Conservation (phyloP, 2,329 filamentous ascomycete species). For the Fusarium mundagurra region DNA sequence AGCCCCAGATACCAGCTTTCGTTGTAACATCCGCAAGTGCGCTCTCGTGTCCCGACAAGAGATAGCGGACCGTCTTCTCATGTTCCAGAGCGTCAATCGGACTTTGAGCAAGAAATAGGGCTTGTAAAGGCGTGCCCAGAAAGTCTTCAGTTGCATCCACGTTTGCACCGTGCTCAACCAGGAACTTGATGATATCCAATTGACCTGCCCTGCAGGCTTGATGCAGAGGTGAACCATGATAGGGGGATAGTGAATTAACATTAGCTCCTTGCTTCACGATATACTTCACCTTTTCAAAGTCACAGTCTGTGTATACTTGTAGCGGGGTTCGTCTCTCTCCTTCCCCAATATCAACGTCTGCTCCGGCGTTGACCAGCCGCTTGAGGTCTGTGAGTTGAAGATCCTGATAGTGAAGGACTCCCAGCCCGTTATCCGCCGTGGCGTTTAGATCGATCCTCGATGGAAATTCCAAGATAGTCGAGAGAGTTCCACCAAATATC, state of each 20-base stretch:
- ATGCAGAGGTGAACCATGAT: not conserved
- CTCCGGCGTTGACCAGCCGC: not conserved
- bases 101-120: rapidly evolving
- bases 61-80: not conserved
- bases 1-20: not conserved
- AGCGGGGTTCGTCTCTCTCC: not conserved
- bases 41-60: not conserved
- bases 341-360: not conserved
- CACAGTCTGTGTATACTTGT: not conserved
- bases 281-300: not conserved
- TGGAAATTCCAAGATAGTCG: not conserved
- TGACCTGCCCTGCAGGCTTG: not conserved
- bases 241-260: not conserved
- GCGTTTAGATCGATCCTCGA: not conserved
- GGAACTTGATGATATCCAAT: not conserved
- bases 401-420: not conserved
- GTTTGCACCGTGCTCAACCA: not conserved
- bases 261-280: not conserved
- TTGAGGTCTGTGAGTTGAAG: not conserved
- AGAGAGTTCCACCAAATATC: not conserved
- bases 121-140: not conserved
- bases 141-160: not conserved
- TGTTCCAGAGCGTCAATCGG: rapidly evolving
- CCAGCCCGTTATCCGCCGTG: rapidly evolving
- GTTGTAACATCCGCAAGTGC: not conserved